A percentile compares a stretch with the other conserved stretches of the same genome.
phyloP scores from a whole-genome alignment of 257 asterid genomes.

The Forsythia viridissima region DNA sequence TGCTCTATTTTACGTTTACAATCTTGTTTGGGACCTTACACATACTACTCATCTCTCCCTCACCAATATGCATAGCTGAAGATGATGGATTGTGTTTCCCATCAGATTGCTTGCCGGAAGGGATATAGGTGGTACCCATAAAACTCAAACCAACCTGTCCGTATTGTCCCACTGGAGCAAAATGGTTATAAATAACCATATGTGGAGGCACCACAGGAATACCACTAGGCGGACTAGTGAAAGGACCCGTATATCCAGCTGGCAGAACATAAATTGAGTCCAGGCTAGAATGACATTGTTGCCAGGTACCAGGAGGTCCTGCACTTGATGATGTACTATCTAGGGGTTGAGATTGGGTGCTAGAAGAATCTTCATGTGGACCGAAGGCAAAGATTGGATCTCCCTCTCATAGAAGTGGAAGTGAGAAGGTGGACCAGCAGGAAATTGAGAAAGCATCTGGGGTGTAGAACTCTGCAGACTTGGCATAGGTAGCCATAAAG shows the following conservation, averaged over 20 bases:
- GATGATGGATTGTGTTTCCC: slow-evolving; percentile 72
- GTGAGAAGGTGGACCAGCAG: slow-evolving; percentile 83
- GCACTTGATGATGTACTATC: slow-evolving; percentile 58
- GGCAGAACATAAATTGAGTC: slow-evolving; percentile 90
- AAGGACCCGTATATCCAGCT: slow-evolving; percentile 78
- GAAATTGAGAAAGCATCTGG: slow-evolving; percentile 84
- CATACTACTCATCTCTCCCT: slow-evolving; percentile 53
- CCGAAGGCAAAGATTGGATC: slow-evolving; percentile 81
- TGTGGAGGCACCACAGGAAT: slow-evolving; percentile 93
- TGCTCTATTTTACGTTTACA: too few relatives aligned
- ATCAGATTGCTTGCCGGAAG: slow-evolving; percentile 91
- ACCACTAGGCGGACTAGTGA: slow-evolving; percentile 75
- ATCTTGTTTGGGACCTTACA: too few relatives aligned
- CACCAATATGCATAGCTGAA: slow-evolving; percentile 54
- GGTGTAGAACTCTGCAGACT: slow-evolving; percentile 77
- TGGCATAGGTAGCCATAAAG: slow-evolving; percentile 85
- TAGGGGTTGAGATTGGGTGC: slow-evolving; percentile 67
- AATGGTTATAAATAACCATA: slow-evolving; percentile 96
- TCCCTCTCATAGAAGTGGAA: slow-evolving; percentile 91
- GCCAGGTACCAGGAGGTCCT: slow-evolving; percentile 84
- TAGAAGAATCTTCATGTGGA: slow-evolving; percentile 75
- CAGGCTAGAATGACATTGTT: slow-evolving; percentile 72
- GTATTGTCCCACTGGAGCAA: slow-evolving; percentile 94
- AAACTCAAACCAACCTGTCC: slow-evolving; percentile 98
- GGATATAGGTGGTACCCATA: slow-evolving; percentile 92